Base-by-base conservation (phyloP, 345 rosid genomes). In the Citrus reticulata region DNA sequence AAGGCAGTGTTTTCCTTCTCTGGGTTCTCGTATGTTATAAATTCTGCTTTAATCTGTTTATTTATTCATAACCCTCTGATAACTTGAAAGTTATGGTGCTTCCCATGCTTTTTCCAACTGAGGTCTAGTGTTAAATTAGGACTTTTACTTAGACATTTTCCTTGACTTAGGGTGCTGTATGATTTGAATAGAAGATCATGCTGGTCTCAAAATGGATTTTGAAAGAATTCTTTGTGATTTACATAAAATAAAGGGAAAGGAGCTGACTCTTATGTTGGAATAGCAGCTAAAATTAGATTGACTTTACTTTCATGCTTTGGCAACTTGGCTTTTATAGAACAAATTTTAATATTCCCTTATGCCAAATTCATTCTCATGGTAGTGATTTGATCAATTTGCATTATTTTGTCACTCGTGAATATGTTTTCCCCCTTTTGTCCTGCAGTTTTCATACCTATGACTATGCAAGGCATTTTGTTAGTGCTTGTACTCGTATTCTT, bases 401-500 rank as follows among this genome's bases (percentile, higher is more conserved):
- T 24, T 22, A 9, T 58, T 46, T 37, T 57, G 35, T 57, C 29
- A 55, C 27, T 2, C 40, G 51, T 74, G 60, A 42, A 62, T 34
- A 8, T 35, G 14, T 30, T 61, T 54, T 55, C 27, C 27, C 46
- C 9, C 13, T 10, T 40, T 42, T 42, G 3, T 27, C 7, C 46
- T 77, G 72, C 90, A 96, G 99, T 49, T 96, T 96, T 81, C 99
- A 96, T 69, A 96, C 98, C 58, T 96, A 96, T 83, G 99, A 96
- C 87, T 96, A 96, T 81, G 99, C 98, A 77, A 90, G 98, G 81
- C 99, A 96, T 72, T 97, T 97, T 87, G 99, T 97, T 77, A 96
- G 99, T 73, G 98, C 99, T 63, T 97, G 99, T 75, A 94, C 99
- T 76, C 96, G 99, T 78, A 97, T 97, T 78, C 98, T 97, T 88